Base-by-base conservation (phyloP, 768 basidiomycete species). In the Boletus insuetus region DNA sequence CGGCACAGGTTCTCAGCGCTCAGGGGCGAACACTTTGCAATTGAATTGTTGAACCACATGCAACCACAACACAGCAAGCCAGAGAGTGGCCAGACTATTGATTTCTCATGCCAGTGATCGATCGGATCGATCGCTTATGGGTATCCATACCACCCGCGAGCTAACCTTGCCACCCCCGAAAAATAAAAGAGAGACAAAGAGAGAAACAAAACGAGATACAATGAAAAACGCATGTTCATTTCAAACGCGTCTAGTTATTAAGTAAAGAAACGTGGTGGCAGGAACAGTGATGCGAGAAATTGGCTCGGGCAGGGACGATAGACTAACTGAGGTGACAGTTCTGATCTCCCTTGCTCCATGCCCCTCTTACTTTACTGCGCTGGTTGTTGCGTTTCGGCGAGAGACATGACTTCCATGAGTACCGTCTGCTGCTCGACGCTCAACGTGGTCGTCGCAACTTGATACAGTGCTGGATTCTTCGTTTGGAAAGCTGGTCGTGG, bases 341-440 rank as follows among this genome's bases (percentile, higher is more conserved):
- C 38, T 19, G n/a, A 39, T 39, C 38, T 24, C 6, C 24, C 24
- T 24, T 24, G 24, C 24, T 24, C 38, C 17, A 3, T 29, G 20
- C 17, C 10, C 4, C 10, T 13, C 3, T 19, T 8, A 13, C 14
- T 46, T 53, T 22, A 62, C 58, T 65, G 51, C 3, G 56, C 35
- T 26, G 49, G 52, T 26, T 59, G 64, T 19, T 62, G 64, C 13
- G 60, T 26, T 60, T 87, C 86, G 29, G 89, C 89, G 65, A 81
- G 75, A 49, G 79, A 77, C 88, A 92, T 90, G 55, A 91, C 82
- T 65, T 94, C 91, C 88, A 92, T 92, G 53, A 93, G 78, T 51
- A 85, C 64, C 2, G 88, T 87, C 69, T 91, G 90, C 62, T 88
- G 86, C 22, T 93, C 91, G 41, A 88, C 77, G 52, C 76, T 78